Evolutionary conservation across 805 yeast species (phyloP), one percentile per base, ranked within the genome.

Genomic region (Cyberlindnera subsufficiens): DNA sequence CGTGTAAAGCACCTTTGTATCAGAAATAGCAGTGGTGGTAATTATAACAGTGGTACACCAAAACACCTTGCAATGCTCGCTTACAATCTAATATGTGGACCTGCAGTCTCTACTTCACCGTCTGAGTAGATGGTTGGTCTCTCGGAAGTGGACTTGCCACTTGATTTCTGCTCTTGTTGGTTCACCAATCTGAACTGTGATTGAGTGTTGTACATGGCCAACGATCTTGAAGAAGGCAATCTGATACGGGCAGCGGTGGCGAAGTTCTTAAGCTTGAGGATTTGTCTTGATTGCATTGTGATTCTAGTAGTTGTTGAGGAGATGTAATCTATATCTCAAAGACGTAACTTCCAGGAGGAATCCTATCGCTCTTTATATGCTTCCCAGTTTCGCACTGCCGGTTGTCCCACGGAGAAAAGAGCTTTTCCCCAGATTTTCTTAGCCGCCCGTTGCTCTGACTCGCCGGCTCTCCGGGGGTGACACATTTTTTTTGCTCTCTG

Each of bases 21-120:
- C 27, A 22, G 10, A 6, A 22, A 22, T 22, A 22, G 9, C 10
- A 4, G 11, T 22, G 27, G 27, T 22, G 10, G 27, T 22, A 22
- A 22, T 22, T 9, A 6, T 22, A 22, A 11, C 27, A 22, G 27
- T 11, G 27, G 27, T 22, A 22, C 27, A 22, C 27, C 27, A 22
- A 11, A 22, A 9, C 27, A 22, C 27, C 11, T 10, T 22, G 27
- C 10, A 22, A 22, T 22, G 27, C 10, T 9, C 27, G 27, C 27
- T 44, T 25, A 56, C 35, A 56, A 49, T 43, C 61, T 58, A 41
- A 51, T 52, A 32, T 47, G 47, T 22, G 62, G 62, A 41, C 59
- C 59, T 20, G 59, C 61, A 32, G 61, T 58, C 43, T 58, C 62
- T 39, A 58, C 59, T 47, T 58, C 61, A 25, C 56, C 61, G 29